phyloP scores from a whole-genome alignment of 352 stramenopile genomes.

The Globisporangium apiculatum region DNA sequence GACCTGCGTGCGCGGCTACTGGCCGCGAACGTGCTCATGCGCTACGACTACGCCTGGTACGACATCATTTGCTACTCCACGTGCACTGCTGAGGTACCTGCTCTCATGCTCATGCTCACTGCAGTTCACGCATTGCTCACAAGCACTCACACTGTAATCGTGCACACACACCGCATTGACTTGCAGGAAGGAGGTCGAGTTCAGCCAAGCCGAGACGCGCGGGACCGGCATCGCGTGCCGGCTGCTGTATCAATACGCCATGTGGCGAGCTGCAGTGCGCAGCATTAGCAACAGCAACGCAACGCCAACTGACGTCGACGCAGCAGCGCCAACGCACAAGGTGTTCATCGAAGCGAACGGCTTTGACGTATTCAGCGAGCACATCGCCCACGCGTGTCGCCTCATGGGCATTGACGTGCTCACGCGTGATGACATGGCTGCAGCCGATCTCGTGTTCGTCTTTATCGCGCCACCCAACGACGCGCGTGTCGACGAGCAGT shows the following conservation, averaged over 20 bases:
- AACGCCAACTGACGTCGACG: too few relatives aligned
- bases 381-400: constrained; percentile 23
- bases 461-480: constrained; percentile 53
- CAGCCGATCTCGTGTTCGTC: constrained; percentile 46
- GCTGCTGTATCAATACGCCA: constrained; percentile 60
- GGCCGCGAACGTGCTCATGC: constrained; percentile 57
- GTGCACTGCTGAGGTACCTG: too few relatives aligned
- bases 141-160: too few relatives aligned
- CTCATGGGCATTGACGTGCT: constrained; percentile 49
- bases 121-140: too few relatives aligned
- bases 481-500: constrained; percentile 29
- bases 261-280: constrained; percentile 27
- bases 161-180: too few relatives aligned
- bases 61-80: background rate
- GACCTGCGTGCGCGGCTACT: constrained; percentile 37
- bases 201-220: constrained; percentile 32
- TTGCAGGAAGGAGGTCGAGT: constrained; percentile 61
- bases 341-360: constrained; percentile 46
- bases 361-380: constrained; percentile 38
- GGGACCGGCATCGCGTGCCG: constrained; percentile 57
- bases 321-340: constrained; percentile 10
- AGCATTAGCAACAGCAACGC: background rate
- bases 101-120: too few relatives aligned
- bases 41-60: constrained; percentile 83
- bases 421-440: constrained; percentile 5